Evolutionary conservation across 768 basidiomycete species (phyloP).

Genomic region (Mycena chlorophos): DNA sequence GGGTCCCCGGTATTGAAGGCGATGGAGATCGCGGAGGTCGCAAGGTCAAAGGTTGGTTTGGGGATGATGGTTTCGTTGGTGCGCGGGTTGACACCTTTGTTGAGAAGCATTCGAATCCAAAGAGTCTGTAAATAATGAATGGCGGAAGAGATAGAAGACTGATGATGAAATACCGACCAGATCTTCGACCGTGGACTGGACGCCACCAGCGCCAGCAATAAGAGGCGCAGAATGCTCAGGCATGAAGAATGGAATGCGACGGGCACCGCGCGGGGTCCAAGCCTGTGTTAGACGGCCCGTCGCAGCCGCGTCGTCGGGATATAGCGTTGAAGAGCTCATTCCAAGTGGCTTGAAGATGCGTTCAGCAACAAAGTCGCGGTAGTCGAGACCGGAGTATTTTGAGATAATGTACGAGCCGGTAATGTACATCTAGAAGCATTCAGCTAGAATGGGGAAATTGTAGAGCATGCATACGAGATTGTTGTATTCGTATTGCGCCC

Average conservation of each 20-base stretch:
- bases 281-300: slow-evolving; percentile 28
- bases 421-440: slow-evolving; percentile 37
- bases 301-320: slow-evolving; percentile 30
- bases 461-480: slow-evolving; percentile 28
- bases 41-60: slow-evolving; percentile 26
- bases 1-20: slow-evolving; percentile 11
- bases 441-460: neutral
- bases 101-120: slow-evolving; percentile 40
- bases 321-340: slow-evolving; percentile 44
- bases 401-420: slow-evolving; percentile 33
- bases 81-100: slow-evolving; percentile 30
- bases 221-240: slow-evolving; percentile 25
- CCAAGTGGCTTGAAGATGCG: slow-evolving; percentile 42
- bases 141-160: neutral
- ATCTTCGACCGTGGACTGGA: slow-evolving; percentile 44
- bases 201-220: slow-evolving; percentile 41
- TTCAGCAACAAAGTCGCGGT: slow-evolving; percentile 40
- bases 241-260: slow-evolving; percentile 19
- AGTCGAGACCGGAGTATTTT: slow-evolving; percentile 24
- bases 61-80: slow-evolving; percentile 37
- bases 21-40: slow-evolving; percentile 34
- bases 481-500: slow-evolving; percentile 35
- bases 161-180: slow-evolving; percentile 43
- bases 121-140: slow-evolving; percentile 30
- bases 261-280: slow-evolving; percentile 8